Evolutionary conservation across 257 asterid genomes (phyloP).

Genomic region (Forsythia viridissima): DNA sequence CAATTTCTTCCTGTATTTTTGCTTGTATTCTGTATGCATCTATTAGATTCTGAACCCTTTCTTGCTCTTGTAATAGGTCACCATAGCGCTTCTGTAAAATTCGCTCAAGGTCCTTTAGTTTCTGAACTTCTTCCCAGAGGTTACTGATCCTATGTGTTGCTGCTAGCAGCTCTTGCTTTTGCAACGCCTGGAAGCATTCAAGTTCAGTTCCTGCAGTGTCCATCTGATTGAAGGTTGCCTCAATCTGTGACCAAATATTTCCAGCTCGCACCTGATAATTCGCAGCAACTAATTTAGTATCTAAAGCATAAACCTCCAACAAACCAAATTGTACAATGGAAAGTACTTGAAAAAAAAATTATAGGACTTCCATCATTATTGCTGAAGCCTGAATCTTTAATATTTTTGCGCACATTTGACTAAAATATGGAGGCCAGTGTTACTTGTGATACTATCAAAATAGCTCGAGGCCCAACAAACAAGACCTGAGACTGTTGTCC

Average conservation of each 20-base stretch:
- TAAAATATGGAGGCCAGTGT: too few species aligned
- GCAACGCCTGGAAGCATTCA: conserved; percentile 80
- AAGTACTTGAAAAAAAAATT: conserved; percentile 1
- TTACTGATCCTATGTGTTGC: conserved; percentile 76
- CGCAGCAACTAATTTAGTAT: conserved; percentile 1
- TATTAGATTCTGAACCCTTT: conserved; percentile 45
- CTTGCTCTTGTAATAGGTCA: conserved; percentile 52
- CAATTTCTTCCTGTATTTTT: conserved; percentile 47
- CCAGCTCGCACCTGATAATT: conserved; percentile 65
- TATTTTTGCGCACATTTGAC: too few species aligned
- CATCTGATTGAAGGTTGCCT: conserved; percentile 75
- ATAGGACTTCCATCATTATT: too few species aligned
- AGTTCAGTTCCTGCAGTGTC: conserved; percentile 89
- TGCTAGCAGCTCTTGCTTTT: conserved; percentile 75
- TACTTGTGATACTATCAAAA: too few species aligned
- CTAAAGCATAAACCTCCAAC: not conserved
- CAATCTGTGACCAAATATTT: conserved; percentile 74
- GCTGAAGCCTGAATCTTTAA: too few species aligned
- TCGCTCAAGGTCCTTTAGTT: conserved; percentile 88
- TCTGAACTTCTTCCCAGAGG: conserved; percentile 98
- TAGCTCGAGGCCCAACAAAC: too few species aligned
- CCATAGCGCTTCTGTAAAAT: conserved; percentile 70
- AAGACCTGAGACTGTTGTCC: too few species aligned
- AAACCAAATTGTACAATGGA: not conserved
- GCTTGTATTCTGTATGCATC: conserved; percentile 52